Evolutionary conservation across 225 moss, liverwort and hornwort genomes (phyloP).

Genomic region (Polytrichum commune): DNA sequence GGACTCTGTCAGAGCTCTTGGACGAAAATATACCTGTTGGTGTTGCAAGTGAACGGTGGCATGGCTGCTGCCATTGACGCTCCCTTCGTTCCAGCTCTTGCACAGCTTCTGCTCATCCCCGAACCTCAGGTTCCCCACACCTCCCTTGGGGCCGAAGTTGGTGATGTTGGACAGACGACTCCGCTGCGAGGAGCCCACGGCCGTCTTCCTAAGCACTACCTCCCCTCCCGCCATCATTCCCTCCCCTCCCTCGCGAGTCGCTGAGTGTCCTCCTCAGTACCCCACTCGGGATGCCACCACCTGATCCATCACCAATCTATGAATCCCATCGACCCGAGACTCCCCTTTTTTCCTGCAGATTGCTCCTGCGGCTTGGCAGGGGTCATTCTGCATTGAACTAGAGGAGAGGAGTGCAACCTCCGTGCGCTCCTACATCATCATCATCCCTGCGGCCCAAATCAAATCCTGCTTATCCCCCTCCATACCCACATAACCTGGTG

Average conservation of each 20-base stretch:
- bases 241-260: not conserved
- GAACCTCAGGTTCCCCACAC: not conserved
- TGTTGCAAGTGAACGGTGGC: not conserved
- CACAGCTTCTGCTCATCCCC: slow-evolving; percentile 5
- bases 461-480: too few relatives aligned
- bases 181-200: not conserved
- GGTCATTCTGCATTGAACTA: too few relatives aligned
- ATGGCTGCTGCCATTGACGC: not conserved
- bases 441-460: too few relatives aligned
- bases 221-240: not conserved
- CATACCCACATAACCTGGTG: too few relatives aligned
- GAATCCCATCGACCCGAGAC: too few relatives aligned
- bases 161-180: not conserved
- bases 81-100: slow-evolving; percentile 11
- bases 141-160: not conserved
- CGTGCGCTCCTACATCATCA: too few relatives aligned
- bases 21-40: slow-evolving; percentile 1
- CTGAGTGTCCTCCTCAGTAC: not conserved
- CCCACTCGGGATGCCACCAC: not conserved
- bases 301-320: too few relatives aligned
- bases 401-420: too few relatives aligned
- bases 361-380: too few relatives aligned
- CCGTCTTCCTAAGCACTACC: not conserved
- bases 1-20: too few relatives aligned
- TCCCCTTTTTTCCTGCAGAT: too few relatives aligned